Base-by-base conservation (phyloP, 495 filamentous ascomycete species). In the Penicillium macrosclerotiorum region DNA sequence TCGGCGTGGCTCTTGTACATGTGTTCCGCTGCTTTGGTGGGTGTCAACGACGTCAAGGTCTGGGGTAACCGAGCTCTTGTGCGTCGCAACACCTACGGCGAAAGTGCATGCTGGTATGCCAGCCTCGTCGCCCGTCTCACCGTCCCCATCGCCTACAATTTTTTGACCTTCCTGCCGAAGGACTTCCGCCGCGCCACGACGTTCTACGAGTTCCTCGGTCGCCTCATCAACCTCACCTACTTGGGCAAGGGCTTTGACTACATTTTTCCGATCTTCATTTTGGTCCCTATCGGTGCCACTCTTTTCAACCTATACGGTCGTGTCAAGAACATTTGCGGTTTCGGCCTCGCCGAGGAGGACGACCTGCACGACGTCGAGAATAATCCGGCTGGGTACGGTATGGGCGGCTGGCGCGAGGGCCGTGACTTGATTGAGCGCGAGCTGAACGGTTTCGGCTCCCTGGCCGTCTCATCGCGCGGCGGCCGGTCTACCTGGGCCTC, bases 31-130 rank as follows among this genome's bases (percentile, higher is more conserved):
- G 89, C 92, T 5, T 79, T 97, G 32, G 85, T 82, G 43, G 89
- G 89, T 26, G 80, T 98, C 51, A 85, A 81, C 30, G 87, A 92
- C 53, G 89, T 92, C 55, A 92, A 92, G 57, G 87, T 96, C 22
- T 98, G 93, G 93, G 85, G 93, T 40, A 91, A 92, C 37, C 81
- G 93, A 18, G 92, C 92, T 1, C 73, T 98, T 12, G 92, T 97
- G 30, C 84, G 79, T 35, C 83, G 93, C 45, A 91, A 90, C 52
- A 98, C 93, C 0, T 92, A 92, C 40, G 83, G 82, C 25, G 92
- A 95, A 62, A 88, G 84, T 38, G 93, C 93, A 3, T 92, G 90
- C 47, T 98, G 93, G 89, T 98, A 96, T 65, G 84, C 89, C 8
- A 81, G 84, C 22, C 88, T 95, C 52, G 86, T 96, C 20, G 91